A percentile compares a stretch with the other conserved stretches of the same genome.
Conservation (phyloP, 1,139 yeast genomes). For the Taphrina pruni region DNA sequence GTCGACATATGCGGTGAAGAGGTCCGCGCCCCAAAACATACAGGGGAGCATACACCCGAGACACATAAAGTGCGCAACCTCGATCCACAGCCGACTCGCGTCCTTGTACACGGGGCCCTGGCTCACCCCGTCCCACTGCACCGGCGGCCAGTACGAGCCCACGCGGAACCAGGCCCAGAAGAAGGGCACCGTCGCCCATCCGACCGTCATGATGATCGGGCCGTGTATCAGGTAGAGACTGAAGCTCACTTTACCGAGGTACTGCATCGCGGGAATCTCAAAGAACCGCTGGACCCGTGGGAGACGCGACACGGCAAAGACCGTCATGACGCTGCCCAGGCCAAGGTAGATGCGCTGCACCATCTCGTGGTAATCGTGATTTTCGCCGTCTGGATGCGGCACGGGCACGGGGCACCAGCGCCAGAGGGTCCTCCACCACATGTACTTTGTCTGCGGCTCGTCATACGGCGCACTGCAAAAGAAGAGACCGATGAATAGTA, state of each 20-base stretch:
- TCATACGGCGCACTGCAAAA: conserved; percentile 26
- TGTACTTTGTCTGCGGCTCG: conserved; percentile 29
- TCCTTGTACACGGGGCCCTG: conserved; percentile 10
- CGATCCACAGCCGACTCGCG: conserved; percentile 23
- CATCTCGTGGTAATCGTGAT: conserved; percentile 11
- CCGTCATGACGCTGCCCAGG: conserved; percentile 26
- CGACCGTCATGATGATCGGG: conserved; percentile 23
- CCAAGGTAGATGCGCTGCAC: conserved; percentile 4
- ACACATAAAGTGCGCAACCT: conserved; percentile 25
- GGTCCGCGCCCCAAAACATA: conserved; percentile 29
- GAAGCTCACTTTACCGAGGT: conserved; percentile 25
- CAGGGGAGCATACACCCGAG: conserved; percentile 23
- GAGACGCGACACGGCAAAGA: conserved; percentile 26
- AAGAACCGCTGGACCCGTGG: conserved; percentile 15
- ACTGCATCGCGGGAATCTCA: conserved; percentile 28
- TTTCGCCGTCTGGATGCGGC: not conserved
- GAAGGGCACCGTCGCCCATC: conserved; percentile 22
- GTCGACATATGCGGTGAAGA: conserved; percentile 24
- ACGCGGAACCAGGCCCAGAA: conserved; percentile 26
- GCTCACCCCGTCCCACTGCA: conserved; percentile 16
- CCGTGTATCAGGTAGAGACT: conserved; percentile 36
- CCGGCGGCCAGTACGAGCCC: conserved; percentile 28
- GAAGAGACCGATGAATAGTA: conserved; percentile 26
- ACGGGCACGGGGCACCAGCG: conserved; percentile 16
- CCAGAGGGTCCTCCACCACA: conserved; percentile 30